Evolutionary conservation across 805 yeast genomes (phyloP).

Genomic region (Citeromyces matritensis): DNA sequence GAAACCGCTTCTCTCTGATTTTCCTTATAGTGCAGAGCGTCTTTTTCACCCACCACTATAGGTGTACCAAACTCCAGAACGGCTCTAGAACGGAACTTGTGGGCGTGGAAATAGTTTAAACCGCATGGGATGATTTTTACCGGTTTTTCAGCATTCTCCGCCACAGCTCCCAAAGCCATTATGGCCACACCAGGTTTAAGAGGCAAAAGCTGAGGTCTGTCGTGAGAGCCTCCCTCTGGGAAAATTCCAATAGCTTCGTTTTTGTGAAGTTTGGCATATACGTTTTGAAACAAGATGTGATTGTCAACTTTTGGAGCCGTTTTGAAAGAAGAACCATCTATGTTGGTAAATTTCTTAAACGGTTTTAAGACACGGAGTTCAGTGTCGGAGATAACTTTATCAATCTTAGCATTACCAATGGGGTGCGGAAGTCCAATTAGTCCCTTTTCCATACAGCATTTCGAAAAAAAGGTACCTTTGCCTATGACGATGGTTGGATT

Average conservation of each 20-base stretch:
- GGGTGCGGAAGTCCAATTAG: conserved; percentile 66
- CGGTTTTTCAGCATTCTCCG: conserved; percentile 51
- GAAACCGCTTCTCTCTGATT: conserved; percentile 59
- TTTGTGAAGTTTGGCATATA: conserved; percentile 57
- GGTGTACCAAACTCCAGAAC: conserved; percentile 91
- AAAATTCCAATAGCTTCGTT: conserved; percentile 81
- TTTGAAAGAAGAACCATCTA: conserved; percentile 42
- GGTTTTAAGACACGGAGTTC: conserved; percentile 54
- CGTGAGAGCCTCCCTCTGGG: conserved; percentile 99
- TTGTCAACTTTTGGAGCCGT: conserved; percentile 78
- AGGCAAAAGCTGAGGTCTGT: conserved; percentile 80
- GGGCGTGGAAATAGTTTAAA: conserved; percentile 91
- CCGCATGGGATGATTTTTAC: conserved; percentile 92
- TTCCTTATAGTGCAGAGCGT: conserved; percentile 50
- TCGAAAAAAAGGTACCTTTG: conserved; percentile 46
- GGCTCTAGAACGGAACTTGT: conserved; percentile 89
- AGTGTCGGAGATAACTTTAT: conserved; percentile 55
- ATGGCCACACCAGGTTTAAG: conserved; percentile 95
- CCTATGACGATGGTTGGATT: conserved; percentile 54
- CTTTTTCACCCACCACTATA: conserved; percentile 39
- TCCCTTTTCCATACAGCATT: conserved; percentile 50
- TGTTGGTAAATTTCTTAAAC: conserved; percentile 37
- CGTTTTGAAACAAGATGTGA: conserved; percentile 60
- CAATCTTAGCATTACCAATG: conserved; percentile 61
- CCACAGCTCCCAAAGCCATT: conserved; percentile 92